Base-by-base conservation (phyloP, 352 stramenopile species). In the Globisporangium iwayamae region DNA sequence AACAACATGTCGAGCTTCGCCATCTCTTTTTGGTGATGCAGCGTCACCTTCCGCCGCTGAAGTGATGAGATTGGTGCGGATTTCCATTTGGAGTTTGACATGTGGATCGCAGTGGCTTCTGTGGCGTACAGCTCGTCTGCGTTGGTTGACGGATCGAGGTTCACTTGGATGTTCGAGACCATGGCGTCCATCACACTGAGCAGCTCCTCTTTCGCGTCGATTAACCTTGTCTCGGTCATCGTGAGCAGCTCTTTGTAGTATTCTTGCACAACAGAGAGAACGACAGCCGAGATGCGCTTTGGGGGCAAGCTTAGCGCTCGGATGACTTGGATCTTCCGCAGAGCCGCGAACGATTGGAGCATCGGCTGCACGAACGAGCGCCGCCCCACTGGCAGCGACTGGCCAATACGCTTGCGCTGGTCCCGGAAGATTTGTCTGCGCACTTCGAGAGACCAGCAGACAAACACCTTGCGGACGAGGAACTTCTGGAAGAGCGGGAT, bases 401-500 rank as follows among this genome's bases (percentile, higher is more conserved):
- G 65, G 32, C 39, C 43, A 5, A 92, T 58, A 0, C 51, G 56
- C 46, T 70, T 75, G 28, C 69, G 75, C 16, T 85, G 72, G 28
- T 83, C 67, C 0, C 70, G 60, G 48, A 79, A 92, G 7, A 92
- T 80, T 0, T 60, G 53, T 14, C 63, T 52, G 1, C 72, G 68
- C 41, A 75, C 72, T 13, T 78, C 75, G 8, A 66, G 43, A 0
- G 59, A 32, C 83, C 83, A 92, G 14, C 75, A 65, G 0, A 81
- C 56, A 51, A 90, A 90, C 4, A 85, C 69, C 54, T 85, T 85
- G 9, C 78, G 76, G 6, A 82, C 52, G 18, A 90, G 52, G 38
- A 92, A 88, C 36, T 90, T 89, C 50, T 92, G 83, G 60, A 90
- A 90, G 2, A 92, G 67, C 22, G 83, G 83, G 45, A 90, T 87